A percentile compares a stretch with the other conserved stretches of the same genome.
These are phyloP conservation scores for Tolypocladium inflatum DNA, from an alignment of 2,329 filamentous ascomycete genomes.

Conservation along the genomic window DNA sequence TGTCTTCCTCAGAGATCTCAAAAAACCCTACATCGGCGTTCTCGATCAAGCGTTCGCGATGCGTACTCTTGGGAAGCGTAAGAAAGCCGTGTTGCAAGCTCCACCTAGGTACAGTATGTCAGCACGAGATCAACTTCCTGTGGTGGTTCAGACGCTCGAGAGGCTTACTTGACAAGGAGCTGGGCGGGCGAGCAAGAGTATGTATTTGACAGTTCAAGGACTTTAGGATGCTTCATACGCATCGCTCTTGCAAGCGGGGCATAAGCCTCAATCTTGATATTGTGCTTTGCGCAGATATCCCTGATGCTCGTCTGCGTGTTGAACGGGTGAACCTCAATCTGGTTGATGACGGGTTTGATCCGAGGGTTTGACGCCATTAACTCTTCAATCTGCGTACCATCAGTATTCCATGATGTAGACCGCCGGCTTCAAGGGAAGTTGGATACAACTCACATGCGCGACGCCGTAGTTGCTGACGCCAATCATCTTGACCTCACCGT, in stretches of 20 bases:
- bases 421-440: background rate
- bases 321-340: constrained; percentile 77
- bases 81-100: constrained; percentile 66
- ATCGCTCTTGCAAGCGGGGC: constrained; percentile 65
- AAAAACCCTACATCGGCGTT: constrained; percentile 55
- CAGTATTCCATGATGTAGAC: background rate
- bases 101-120: constrained; percentile 44
- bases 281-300: constrained; percentile 53
- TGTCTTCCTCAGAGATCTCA: constrained; percentile 52
- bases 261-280: constrained; percentile 69
- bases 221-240: constrained; percentile 57
- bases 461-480: constrained; percentile 75
- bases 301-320: constrained; percentile 63
- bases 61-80: constrained; percentile 64
- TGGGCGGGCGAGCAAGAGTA: constrained; percentile 65
- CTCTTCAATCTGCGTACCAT: constrained; percentile 48
- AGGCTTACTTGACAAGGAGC: constrained; percentile 49
- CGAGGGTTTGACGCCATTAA: constrained; percentile 53
- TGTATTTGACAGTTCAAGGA: constrained; percentile 53
- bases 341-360: constrained; percentile 62
- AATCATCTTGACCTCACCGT: constrained; percentile 59
- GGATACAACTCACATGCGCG: constrained; percentile 47
- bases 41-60: constrained; percentile 50
- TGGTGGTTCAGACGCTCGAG: background rate
- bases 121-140: background rate